phyloP scores from a whole-genome alignment of 2,329 filamentous ascomycete genomes.

The Aspergillus transmontanensis region DNA sequence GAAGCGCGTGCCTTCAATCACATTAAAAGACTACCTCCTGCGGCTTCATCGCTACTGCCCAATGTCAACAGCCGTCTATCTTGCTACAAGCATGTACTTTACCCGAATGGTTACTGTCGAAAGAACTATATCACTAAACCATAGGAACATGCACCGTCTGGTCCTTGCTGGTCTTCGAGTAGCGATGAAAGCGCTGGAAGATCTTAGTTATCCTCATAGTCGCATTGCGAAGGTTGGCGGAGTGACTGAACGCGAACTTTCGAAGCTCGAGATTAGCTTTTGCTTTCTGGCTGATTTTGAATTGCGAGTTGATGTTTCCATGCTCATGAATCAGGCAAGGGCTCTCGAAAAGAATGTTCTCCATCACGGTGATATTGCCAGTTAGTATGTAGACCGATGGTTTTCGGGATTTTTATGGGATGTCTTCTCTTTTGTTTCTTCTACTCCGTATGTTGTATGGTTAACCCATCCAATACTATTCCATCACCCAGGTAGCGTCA shows the following conservation, averaged over 20 bases:
- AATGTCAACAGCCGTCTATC: conserved; percentile 90
- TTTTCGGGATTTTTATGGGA: neutral
- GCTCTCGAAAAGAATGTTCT: conserved; percentile 30
- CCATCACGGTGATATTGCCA: neutral
- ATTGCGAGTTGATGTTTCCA: conserved; percentile 64
- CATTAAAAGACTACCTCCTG: conserved; percentile 79
- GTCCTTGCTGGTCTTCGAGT: conserved; percentile 82
- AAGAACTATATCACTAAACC: conserved; percentile 76
- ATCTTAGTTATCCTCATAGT: conserved; percentile 81
- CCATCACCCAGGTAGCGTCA: neutral
- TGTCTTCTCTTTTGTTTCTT: neutral
- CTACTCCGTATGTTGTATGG: neutral
- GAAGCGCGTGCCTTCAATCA: conserved; percentile 80
- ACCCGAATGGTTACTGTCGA: conserved; percentile 78
- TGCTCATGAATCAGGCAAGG: conserved; percentile 55
- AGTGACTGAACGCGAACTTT: conserved; percentile 78
- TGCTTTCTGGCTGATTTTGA: conserved; percentile 87
- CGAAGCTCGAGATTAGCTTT: conserved; percentile 84
- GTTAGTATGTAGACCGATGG: neutral
- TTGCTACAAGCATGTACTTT: conserved; percentile 86
- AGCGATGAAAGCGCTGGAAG: conserved; percentile 93
- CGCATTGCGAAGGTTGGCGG: conserved; percentile 87
- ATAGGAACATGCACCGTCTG: conserved; percentile 82
- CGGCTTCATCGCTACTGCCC: conserved; percentile 90
- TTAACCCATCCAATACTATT: neutral